These are phyloP conservation scores for Termitomyces sp. DNA, from an alignment of 768 basidiomycete genomes.

Conservation along the genomic window DNA sequence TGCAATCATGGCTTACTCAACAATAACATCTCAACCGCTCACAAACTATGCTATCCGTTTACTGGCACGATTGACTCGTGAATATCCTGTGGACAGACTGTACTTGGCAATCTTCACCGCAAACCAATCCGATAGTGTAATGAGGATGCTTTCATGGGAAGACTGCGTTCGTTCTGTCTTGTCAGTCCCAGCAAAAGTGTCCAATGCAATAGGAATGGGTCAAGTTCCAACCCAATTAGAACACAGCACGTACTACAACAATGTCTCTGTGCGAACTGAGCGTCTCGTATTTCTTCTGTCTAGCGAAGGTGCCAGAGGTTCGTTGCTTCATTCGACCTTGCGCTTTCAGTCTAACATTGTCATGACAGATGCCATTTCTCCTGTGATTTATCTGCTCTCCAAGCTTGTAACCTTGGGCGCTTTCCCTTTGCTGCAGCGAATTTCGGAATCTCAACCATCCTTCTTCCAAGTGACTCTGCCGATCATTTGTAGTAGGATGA, in stretches of 20 bases:
- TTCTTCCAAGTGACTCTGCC: conserved; percentile 57
- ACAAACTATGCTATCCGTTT: conserved; percentile 44
- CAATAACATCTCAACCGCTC: conserved; percentile 48
- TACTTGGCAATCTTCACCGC: conserved; percentile 42
- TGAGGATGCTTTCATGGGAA: conserved; percentile 55
- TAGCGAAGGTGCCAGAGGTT: conserved; percentile 32
- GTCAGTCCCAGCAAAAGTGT: conserved; percentile 69
- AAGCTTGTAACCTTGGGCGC: conserved; percentile 67
- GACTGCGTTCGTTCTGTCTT: conserved; percentile 63
- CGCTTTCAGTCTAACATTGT: conserved; percentile 2
- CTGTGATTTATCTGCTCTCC: conserved; percentile 48
- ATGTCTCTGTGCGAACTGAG: conserved; percentile 48
- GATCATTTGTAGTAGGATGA: conserved; percentile 37
- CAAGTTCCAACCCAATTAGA: conserved; percentile 44
- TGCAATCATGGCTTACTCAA: conserved; percentile 57
- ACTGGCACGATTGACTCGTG: conserved; percentile 45
- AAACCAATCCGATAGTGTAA: conserved; percentile 13
- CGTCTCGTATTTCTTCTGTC: conserved; percentile 42
- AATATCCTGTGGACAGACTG: conserved; percentile 68
- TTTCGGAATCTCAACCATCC: conserved; percentile 57
- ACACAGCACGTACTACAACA: conserved; percentile 49
- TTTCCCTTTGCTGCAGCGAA: conserved; percentile 48
- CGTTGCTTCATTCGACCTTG: conserved; percentile 13
- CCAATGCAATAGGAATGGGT: conserved; percentile 52
- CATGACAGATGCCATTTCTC: conserved; percentile 29